These are phyloP conservation scores for Hypsizygus ulmarius DNA, from an alignment of 1,284 basidiomycete genomes.

Conservation along the genomic window DNA sequence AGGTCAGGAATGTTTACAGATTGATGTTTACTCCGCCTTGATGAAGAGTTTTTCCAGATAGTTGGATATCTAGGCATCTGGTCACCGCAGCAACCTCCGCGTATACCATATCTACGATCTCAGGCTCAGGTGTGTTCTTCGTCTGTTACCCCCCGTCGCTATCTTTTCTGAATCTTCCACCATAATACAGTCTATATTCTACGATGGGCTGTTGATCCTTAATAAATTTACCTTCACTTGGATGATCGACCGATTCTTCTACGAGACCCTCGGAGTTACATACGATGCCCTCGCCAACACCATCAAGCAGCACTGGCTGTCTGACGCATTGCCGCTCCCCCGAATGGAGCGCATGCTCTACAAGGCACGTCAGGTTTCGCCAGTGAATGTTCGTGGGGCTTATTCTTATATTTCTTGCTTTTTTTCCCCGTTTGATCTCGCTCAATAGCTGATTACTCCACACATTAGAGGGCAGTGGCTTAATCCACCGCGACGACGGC, in stretches of 20 bases:
- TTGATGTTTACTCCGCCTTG: too few relatives aligned
- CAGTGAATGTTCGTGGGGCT: constrained; percentile 10
- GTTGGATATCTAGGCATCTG: constrained; percentile 50
- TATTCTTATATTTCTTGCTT: constrained; percentile 5
- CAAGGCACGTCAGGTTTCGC: constrained; percentile 40
- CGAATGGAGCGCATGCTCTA: constrained; percentile 54
- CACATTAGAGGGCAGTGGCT: constrained; percentile 61
- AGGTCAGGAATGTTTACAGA: constrained; percentile 39
- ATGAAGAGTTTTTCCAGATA: constrained; percentile 32
- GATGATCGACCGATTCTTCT: constrained; percentile 65
- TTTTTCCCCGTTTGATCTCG: not conserved
- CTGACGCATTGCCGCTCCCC: constrained; percentile 33
- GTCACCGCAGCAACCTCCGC: constrained; percentile 38
- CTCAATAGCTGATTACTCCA: constrained; percentile 50
- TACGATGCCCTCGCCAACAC: constrained; percentile 43
- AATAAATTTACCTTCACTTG: constrained; percentile 49
- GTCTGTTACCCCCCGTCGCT: not conserved
- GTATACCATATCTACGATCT: constrained; percentile 59
- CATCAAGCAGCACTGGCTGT: constrained; percentile 38
- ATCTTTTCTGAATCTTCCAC: not conserved
- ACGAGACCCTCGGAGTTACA: constrained; percentile 55
- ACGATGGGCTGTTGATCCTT: constrained; percentile 54
- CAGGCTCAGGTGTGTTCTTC: constrained; percentile 47
- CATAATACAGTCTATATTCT: constrained; percentile 52
- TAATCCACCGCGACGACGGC: constrained; percentile 65